Percentiles rank a stretch among this genome's conserved stretches.
phyloP scores from a whole-genome alignment of 768 basidiomycete genomes.

The Zangia roseola region DNA sequence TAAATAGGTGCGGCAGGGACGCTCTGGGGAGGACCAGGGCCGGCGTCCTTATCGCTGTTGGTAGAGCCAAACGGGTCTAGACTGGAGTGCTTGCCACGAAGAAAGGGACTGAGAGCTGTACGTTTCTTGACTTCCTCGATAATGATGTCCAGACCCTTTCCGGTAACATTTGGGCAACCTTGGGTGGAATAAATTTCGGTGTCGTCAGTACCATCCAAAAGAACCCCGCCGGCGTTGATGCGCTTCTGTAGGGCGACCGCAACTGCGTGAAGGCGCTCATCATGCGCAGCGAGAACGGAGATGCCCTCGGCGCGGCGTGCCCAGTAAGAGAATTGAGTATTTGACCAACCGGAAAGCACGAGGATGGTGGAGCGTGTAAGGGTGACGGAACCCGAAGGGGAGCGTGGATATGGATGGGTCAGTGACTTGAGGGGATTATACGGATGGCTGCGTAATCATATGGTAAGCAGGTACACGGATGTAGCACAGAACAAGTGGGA shows the following conservation, averaged over 20 bases:
- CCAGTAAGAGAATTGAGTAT: constrained; percentile 55
- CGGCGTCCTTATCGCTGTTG: constrained; percentile 34
- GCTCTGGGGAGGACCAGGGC: constrained; percentile 26
- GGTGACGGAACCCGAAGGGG: constrained; percentile 43
- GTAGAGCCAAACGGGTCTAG: constrained; percentile 48
- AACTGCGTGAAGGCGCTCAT: constrained; percentile 40
- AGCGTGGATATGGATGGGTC: constrained; percentile 37
- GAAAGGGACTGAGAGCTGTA: constrained; percentile 46
- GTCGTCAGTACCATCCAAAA: constrained; percentile 27
- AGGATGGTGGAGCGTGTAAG: constrained; percentile 49
- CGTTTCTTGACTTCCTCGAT: constrained; percentile 50
- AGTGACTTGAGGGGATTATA: constrained; percentile 52
- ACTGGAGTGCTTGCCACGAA: constrained; percentile 50
- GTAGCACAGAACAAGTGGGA: not conserved
- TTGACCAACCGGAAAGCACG: constrained; percentile 50
- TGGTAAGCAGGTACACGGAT: constrained; percentile 20
- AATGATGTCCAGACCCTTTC: constrained; percentile 49
- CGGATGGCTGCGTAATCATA: constrained; percentile 41
- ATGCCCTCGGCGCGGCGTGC: constrained; percentile 50
- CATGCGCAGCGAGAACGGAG: constrained; percentile 43
- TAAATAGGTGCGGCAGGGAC: constrained; percentile 32
- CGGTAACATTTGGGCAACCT: constrained; percentile 43
- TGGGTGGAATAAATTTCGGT: constrained; percentile 22
- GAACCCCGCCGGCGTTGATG: constrained; percentile 34
- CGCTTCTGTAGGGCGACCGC: constrained; percentile 41